phyloP scores from a whole-genome alignment of 176 grass and related monocot species.

The Cenchrus fungigraminus region DNA sequence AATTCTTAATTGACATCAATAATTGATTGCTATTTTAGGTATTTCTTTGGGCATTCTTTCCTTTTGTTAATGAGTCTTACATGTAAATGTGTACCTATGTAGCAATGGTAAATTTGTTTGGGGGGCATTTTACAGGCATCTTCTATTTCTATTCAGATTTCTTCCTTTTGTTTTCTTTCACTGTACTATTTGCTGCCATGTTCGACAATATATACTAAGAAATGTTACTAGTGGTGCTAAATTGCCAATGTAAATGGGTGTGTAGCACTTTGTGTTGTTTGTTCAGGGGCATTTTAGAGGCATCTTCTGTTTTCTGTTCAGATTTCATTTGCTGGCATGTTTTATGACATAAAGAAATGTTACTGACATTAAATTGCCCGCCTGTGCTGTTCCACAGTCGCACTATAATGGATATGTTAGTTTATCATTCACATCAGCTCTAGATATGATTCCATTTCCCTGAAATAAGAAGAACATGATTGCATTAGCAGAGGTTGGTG shows the following conservation, averaged over 20 bases:
- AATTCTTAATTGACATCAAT: constrained; percentile 7
- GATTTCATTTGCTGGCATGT: background rate
- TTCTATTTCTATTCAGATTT: background rate
- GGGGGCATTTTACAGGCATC: background rate
- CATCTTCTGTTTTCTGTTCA: background rate
- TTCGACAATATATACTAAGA: background rate
- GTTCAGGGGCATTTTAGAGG: background rate
- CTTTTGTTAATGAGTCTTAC: background rate
- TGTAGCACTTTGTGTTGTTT: background rate
- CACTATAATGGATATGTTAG: background rate
- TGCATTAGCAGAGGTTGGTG: background rate
- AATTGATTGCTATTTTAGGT: background rate
- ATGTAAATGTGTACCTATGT: background rate
- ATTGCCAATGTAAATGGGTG: constrained; percentile 19
- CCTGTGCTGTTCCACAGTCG: background rate
- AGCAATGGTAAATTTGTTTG: background rate
- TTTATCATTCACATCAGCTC: constrained; percentile 12
- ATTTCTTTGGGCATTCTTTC: background rate
- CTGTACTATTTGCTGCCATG: background rate
- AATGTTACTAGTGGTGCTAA: background rate
- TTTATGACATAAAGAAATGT: background rate
- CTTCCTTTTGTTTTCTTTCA: background rate
- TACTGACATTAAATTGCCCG: background rate
- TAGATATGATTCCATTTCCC: constrained; percentile 6
- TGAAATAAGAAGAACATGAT: background rate